Base-by-base conservation (phyloP, 768 basidiomycete genomes). In the Pulveroboletus frians region DNA sequence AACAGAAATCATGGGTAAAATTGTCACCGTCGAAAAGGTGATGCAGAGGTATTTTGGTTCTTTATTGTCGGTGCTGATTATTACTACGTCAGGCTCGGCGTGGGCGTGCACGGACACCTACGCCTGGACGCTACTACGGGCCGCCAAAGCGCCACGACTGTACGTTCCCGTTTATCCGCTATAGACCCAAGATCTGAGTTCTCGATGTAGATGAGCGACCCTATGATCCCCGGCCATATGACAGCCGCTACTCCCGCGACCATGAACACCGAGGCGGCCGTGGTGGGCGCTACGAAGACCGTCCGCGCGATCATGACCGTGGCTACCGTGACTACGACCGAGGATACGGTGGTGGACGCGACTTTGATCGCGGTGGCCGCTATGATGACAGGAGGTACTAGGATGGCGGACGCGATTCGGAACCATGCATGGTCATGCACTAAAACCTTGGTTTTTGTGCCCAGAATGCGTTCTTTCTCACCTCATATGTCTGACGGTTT, bases 121-220 rank as follows among this genome's bases (percentile, higher is more conserved):
- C 95, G 6, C 95, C 95, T 3, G 95, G 95, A 23, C 74, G 87
- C 46, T 99, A 99, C 78, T 91, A 89, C 54, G 94, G 92, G 0
- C 91, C 92, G 40, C 90, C 92, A 38, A 92, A 94, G 72, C 78
- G 88, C 34, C 71, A 73, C 51, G 84, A 85, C 53, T 67, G 85
- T 84, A 58, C 50, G 78, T 68, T 27, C 43, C 14, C n/a, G 21
- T 43, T 18, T 50, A 21, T 47, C 43, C 51, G 9, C 10, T 32
- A 7, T 32, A 10, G 15, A 29, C 5, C n/a, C 13, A 13, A 17
- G 5, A 27, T 11, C 39, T 58, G 11, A 53, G 21, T 32, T 42
- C 26, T 18, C 21, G 41, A 43, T 27, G 58, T 62, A 84, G 91
- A 79, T 55, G 89, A 92, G 63, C 81, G 92, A 29, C 90, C 83